Percentiles rank a stretch among this genome's conserved stretches.
Evolutionary conservation across 2,329 filamentous ascomycete genomes (phyloP).

Genomic region (Fusarium marasasianum): DNA sequence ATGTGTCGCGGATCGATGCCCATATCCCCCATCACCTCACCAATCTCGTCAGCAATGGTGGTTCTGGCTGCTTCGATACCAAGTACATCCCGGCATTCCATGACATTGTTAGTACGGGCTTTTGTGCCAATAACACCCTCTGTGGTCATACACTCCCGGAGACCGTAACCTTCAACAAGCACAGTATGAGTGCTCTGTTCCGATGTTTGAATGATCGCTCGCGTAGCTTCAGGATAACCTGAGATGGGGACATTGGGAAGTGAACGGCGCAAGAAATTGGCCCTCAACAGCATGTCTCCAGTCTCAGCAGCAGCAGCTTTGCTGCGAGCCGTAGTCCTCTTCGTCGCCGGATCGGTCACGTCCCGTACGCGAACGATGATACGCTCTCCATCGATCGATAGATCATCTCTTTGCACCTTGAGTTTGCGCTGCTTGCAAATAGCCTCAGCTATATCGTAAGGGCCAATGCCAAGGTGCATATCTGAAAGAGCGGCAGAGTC

Average conservation of each 20-base stretch:
- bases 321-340: slow-evolving; percentile 44
- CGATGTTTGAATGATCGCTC: slow-evolving; percentile 88
- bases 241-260: slow-evolving; percentile 87
- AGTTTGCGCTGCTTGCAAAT: slow-evolving; percentile 86
- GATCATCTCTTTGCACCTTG: slow-evolving; percentile 74
- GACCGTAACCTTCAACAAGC: slow-evolving; percentile 93
- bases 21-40: slow-evolving; percentile 90
- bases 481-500: slow-evolving; percentile 81
- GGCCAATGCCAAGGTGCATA: slow-evolving; percentile 81
- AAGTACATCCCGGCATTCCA: slow-evolving; percentile 87
- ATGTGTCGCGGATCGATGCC: slow-evolving; percentile 97
- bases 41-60: slow-evolving; percentile 91
- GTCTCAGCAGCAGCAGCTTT: slow-evolving; percentile 56
- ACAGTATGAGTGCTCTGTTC: slow-evolving; percentile 75
- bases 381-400: slow-evolving; percentile 63
- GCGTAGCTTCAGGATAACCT: slow-evolving; percentile 84
- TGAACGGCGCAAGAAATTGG: slow-evolving; percentile 85
- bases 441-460: slow-evolving; percentile 76
- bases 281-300: slow-evolving; percentile 71
- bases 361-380: slow-evolving; percentile 79
- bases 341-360: slow-evolving; percentile 59
- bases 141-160: slow-evolving; percentile 90
- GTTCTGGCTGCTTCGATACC: slow-evolving; percentile 93
- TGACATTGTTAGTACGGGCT: slow-evolving; percentile 84
- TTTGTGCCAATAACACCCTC: slow-evolving; percentile 84